Conservation (phyloP, 208 protist species). For the Acanthamoeba lenticulata region DNA sequence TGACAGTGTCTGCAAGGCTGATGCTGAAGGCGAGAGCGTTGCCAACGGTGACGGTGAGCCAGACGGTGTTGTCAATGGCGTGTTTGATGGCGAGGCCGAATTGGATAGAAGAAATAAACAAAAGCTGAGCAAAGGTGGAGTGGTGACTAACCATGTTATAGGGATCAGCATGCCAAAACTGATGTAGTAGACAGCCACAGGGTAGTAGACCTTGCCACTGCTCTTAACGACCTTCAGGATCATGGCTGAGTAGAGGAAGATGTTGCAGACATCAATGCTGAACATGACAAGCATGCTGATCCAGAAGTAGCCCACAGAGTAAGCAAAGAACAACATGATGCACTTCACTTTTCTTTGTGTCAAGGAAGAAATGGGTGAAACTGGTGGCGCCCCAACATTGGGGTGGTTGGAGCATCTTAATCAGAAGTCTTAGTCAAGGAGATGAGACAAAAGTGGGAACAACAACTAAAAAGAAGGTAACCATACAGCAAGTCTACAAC, state of each 20-base stretch:
- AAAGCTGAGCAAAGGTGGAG: neutral
- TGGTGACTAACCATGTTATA: neutral
- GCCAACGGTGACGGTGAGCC: too few species aligned
- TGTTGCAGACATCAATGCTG: constrained; percentile 24
- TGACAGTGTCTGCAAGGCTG: too few species aligned
- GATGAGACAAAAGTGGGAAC: too few species aligned
- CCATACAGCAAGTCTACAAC: too few species aligned
- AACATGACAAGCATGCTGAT: constrained; percentile 62
- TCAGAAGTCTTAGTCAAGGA: too few species aligned
- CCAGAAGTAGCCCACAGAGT: constrained; percentile 33
- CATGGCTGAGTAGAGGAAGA: neutral
- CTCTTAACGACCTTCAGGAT: constrained; percentile 9
- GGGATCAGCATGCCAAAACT: constrained; percentile 18
- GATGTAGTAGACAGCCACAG: neutral
- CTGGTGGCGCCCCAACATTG: too few species aligned
- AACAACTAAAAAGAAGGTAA: too few species aligned
- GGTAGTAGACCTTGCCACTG: neutral
- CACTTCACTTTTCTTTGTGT: constrained; percentile 60
- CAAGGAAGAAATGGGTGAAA: constrained; percentile 59
- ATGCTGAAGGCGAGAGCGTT: too few species aligned
- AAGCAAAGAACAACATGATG: constrained; percentile 42
- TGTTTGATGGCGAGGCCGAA: too few species aligned
- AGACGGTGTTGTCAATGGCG: too few species aligned
- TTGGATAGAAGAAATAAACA: neutral
- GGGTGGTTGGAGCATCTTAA: too few species aligned